These are phyloP conservation scores for Falciphora oryzae DNA, from an alignment of 2,329 filamentous ascomycete genomes.

Conservation along the genomic window DNA sequence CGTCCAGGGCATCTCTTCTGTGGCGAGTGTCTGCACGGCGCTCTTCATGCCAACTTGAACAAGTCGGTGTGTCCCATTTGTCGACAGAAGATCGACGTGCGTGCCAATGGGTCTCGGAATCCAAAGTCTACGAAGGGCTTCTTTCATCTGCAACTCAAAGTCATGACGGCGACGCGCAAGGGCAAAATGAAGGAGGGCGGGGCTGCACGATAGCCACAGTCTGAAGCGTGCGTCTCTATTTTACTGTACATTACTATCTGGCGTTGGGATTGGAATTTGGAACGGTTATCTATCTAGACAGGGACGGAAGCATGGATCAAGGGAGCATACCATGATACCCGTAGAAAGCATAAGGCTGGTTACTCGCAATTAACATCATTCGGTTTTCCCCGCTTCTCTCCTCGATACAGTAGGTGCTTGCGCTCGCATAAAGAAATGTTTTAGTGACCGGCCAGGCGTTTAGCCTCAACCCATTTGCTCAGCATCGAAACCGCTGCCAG, in stretches of 20 bases:
- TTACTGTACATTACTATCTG: too few relatives aligned
- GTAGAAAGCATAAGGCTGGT: neutral
- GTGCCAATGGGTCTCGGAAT: slow-evolving; percentile 20
- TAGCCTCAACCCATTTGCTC: slow-evolving; percentile 5
- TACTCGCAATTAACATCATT: neutral
- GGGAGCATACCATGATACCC: neutral
- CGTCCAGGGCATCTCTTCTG: slow-evolving; percentile 58
- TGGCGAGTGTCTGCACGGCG: slow-evolving; percentile 54
- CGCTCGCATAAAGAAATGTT: too few relatives aligned
- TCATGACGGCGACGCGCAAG: slow-evolving; percentile 51
- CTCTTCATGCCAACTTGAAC: slow-evolving; percentile 50
- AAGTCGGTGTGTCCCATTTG: slow-evolving; percentile 59
- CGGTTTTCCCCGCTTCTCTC: too few relatives aligned
- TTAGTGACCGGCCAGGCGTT: neutral
- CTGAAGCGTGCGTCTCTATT: too few relatives aligned
- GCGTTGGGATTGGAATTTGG: neutral
- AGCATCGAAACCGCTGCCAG: slow-evolving; percentile 7
- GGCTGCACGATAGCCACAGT: slow-evolving; percentile 5
- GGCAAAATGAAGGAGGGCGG: slow-evolving; percentile 36
- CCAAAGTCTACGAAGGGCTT: slow-evolving; percentile 36
- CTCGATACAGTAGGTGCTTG: too few relatives aligned
- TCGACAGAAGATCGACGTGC: slow-evolving; percentile 48
- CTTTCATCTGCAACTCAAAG: slow-evolving; percentile 56
- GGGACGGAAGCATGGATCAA: neutral
- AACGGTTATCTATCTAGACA: neutral